A percentile compares a stretch with the other conserved stretches of the same genome.
Evolutionary conservation across 208 protist species (phyloP).

Genomic region (Phytomonas francai): DNA sequence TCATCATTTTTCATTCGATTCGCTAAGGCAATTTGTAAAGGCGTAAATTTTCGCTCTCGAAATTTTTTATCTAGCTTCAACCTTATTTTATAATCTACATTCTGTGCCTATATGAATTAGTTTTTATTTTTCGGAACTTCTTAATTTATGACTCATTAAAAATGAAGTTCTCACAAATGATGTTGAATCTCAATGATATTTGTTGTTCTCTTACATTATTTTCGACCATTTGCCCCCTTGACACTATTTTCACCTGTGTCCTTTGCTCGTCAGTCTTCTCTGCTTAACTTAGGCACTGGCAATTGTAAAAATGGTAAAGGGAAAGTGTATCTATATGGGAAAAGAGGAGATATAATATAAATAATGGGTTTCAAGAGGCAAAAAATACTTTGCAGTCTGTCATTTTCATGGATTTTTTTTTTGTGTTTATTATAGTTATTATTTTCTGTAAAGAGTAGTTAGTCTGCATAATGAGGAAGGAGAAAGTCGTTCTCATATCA

Average conservation of each 20-base stretch:
- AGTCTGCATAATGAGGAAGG: not conserved
- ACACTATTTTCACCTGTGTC: not conserved
- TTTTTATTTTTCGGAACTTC: not conserved
- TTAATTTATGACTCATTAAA: not conserved
- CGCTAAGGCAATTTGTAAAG: not conserved
- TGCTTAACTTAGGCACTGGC: not conserved
- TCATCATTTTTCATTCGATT: not conserved
- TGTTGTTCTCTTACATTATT: not conserved
- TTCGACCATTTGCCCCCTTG: not conserved
- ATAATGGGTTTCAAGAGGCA: not conserved
- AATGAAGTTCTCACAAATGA: not conserved
- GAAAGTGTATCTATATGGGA: conserved; percentile 1
- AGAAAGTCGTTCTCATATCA: not conserved
- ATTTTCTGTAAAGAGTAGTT: not conserved
- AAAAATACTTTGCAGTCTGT: not conserved
- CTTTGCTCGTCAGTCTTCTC: not conserved
- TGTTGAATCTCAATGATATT: not conserved
- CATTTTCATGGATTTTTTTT: not conserved
- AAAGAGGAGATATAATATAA: not conserved
- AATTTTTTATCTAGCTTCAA: not conserved
- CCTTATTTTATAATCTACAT: not conserved
- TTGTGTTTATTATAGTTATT: not conserved
- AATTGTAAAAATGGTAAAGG: not conserved
- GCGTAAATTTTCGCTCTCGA: not conserved
- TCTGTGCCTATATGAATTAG: conserved; percentile 1